A percentile compares a stretch with the other conserved stretches of the same genome.
phyloP scores from a whole-genome alignment of 345 rosid genomes.

The Litchi chinensis region DNA sequence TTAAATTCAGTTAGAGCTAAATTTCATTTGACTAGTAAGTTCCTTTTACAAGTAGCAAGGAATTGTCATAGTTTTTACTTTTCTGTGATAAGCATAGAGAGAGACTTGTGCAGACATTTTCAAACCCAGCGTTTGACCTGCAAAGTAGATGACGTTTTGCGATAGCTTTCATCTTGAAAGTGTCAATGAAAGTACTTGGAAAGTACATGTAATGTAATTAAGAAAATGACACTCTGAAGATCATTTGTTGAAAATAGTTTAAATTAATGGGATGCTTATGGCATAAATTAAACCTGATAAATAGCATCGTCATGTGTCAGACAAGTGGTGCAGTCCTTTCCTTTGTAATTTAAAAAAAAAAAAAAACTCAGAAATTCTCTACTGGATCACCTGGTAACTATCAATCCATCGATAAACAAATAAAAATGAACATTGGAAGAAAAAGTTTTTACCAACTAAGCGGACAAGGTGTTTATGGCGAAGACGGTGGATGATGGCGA shows the following conservation, averaged over 20 bases:
- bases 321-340: neutral
- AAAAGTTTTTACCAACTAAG: slow-evolving; percentile 39
- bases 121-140: neutral
- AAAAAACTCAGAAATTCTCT: too few relatives aligned
- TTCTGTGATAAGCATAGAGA: neutral
- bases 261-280: too few relatives aligned
- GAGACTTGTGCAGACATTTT: neutral
- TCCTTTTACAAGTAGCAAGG: neutral
- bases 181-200: neutral
- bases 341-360: neutral
- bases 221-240: too few relatives aligned
- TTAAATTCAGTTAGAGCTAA: neutral
- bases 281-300: neutral
- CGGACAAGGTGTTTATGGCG: slow-evolving; percentile 52
- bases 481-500: slow-evolving; percentile 52
- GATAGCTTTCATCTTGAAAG: too few relatives aligned
- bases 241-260: too few relatives aligned
- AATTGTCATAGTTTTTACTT: neutral
- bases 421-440: neutral
- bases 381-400: neutral
- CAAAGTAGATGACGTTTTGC: too few relatives aligned
- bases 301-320: neutral
- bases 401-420: too few relatives aligned
- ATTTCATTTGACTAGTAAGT: neutral
- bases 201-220: neutral